Conservation (phyloP, 2,329 filamentous ascomycete genomes). For the Knoxdaviesia proteae region DNA sequence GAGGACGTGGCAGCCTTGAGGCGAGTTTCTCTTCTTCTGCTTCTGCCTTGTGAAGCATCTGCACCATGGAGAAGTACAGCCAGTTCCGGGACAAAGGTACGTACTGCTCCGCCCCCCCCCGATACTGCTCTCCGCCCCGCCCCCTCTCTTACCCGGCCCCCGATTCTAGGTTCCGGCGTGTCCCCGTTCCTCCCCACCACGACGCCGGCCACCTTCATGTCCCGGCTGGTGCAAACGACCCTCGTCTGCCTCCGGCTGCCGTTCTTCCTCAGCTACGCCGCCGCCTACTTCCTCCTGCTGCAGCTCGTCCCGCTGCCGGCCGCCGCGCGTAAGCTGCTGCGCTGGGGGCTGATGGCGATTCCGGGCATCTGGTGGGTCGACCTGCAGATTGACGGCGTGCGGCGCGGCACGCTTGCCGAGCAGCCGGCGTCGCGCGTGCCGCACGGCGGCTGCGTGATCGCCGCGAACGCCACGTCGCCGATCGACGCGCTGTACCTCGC, state of each 20-base stretch:
- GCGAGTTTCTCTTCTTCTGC: no score
- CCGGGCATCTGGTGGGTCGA: constrained; percentile 97
- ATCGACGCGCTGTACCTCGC: constrained; percentile 87
- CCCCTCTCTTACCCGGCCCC: background rate
- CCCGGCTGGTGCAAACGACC: constrained; percentile 42
- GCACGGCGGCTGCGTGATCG: constrained; percentile 61
- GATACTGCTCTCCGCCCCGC: background rate
- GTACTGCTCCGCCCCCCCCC: background rate
- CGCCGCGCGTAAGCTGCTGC: constrained; percentile 53
- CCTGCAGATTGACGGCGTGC: constrained; percentile 91
- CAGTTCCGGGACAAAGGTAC: constrained; percentile 79
- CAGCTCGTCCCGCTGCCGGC: constrained; percentile 54
- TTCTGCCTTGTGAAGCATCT: background rate
- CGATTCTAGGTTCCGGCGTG: constrained; percentile 61
- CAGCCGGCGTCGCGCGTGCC: constrained; percentile 58
- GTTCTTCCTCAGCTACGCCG: constrained; percentile 45
- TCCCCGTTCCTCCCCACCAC: constrained; percentile 80
- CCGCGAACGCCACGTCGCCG: constrained; percentile 77
- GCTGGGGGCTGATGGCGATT: constrained; percentile 75
- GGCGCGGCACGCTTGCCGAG: constrained; percentile 66
- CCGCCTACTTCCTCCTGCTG: constrained; percentile 59
- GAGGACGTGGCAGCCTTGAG: no score
- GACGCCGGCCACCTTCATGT: constrained; percentile 39
- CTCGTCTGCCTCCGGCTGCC: constrained; percentile 69
- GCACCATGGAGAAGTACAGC: constrained; percentile 76